Conservation (phyloP, 148 eudicot genomes). For the Camellia sinensis region DNA sequence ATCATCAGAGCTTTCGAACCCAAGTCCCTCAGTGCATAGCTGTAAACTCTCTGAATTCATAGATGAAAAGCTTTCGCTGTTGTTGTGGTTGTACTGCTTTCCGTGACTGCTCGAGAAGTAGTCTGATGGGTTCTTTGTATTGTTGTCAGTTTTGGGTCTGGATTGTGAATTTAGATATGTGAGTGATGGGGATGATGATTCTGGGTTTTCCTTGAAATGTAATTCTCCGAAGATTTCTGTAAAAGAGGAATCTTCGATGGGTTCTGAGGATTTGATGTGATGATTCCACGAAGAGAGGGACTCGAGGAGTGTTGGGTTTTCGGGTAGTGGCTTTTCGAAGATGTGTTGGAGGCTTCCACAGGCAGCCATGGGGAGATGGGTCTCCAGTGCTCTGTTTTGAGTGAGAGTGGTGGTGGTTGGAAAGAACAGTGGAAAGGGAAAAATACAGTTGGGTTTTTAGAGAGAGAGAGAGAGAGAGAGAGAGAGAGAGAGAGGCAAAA, state of each 20-base stretch:
- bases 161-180: not conserved
- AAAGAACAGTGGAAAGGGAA: not conserved
- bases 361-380: constrained; percentile 57
- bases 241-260: constrained; percentile 45
- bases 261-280: constrained; percentile 37
- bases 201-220: constrained; percentile 41
- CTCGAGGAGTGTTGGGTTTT: constrained; percentile 42
- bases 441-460: not conserved
- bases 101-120: constrained; percentile 1
- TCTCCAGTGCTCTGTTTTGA: not conserved
- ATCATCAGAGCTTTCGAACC: constrained; percentile 75
- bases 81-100: constrained; percentile 25
- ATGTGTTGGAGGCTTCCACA: constrained; percentile 69
- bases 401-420: not conserved
- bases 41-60: constrained; percentile 66
- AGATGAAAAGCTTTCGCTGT: constrained; percentile 51
- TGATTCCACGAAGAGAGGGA: constrained; percentile 56
- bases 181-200: constrained; percentile 9
- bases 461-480: constrained; percentile 20
- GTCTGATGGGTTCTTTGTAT: not conserved
- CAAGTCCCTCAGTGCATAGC: constrained; percentile 85
- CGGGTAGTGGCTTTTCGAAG: constrained; percentile 56
- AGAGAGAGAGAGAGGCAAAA: constrained; percentile 29
- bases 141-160: constrained; percentile 2
- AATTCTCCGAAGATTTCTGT: constrained; percentile 67